Conservation (phyloP, 176 grass and related monocot genomes). For the Eragrostis curvula region DNA sequence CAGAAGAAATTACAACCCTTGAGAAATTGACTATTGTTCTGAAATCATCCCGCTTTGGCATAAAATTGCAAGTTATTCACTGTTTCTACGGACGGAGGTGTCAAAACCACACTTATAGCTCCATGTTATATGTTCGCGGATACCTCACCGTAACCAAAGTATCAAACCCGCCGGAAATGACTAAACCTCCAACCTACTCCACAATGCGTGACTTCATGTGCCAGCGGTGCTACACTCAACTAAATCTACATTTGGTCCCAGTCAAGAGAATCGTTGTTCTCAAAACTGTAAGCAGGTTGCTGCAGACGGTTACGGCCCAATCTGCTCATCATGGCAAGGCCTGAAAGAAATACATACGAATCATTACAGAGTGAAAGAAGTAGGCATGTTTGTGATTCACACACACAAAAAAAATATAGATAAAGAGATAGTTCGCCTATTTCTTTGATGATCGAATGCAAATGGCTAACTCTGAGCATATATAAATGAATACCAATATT, state of each 20-base stretch:
- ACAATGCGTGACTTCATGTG: not conserved
- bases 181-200: constrained; percentile 5
- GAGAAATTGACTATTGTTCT: not conserved
- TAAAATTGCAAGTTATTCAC: constrained; percentile 34
- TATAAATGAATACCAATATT: not conserved
- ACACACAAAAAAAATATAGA: not conserved
- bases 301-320: constrained; percentile 74
- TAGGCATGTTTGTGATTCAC: not conserved
- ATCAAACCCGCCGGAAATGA: constrained; percentile 29
- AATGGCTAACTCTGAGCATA: not conserved
- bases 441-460: not conserved
- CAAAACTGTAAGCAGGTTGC: constrained; percentile 65
- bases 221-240: not conserved
- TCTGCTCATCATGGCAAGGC: constrained; percentile 81
- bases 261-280: constrained; percentile 64
- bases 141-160: not conserved
- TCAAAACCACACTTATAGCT: not conserved
- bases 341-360: constrained; percentile 57
- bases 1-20: constrained; percentile 19
- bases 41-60: not conserved
- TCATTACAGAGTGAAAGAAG: not conserved
- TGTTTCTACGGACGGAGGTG: not conserved
- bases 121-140: not conserved
- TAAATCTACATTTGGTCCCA: constrained; percentile 88
- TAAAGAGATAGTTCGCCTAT: not conserved